Evolutionary conservation across 116 monocot genomes (phyloP).

Genomic region (Papilionanthe hybrid): DNA sequence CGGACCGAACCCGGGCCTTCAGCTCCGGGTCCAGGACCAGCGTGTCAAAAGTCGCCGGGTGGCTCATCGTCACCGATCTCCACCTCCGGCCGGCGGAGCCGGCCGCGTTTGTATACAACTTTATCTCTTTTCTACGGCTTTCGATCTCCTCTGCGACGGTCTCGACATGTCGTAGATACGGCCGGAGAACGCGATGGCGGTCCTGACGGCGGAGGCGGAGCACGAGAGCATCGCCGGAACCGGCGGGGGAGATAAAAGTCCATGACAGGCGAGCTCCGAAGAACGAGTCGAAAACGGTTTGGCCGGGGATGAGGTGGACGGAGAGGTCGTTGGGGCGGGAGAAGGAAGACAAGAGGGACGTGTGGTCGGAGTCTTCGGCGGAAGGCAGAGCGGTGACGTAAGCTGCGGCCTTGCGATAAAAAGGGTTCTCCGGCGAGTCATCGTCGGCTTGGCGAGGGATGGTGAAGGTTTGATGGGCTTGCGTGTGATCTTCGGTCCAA

Average conservation of each 20-base stretch:
- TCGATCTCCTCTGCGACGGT: constrained; percentile 69
- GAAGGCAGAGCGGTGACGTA: constrained; percentile 75
- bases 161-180: constrained; percentile 83
- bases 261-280: constrained; percentile 55
- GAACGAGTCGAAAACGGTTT: constrained; percentile 27
- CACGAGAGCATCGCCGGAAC: constrained; percentile 21
- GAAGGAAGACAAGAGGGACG: constrained; percentile 40
- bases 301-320: constrained; percentile 27
- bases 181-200: constrained; percentile 71
- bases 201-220: constrained; percentile 64
- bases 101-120: constrained; percentile 26
- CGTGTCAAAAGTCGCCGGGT: constrained; percentile 57
- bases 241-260: constrained; percentile 14
- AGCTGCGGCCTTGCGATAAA: constrained; percentile 47
- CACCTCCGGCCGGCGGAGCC: constrained; percentile 13
- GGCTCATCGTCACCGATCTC: constrained; percentile 51
- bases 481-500: constrained; percentile 34
- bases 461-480: constrained; percentile 51
- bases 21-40: constrained; percentile 54
- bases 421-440: constrained; percentile 36
- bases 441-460: constrained; percentile 39
- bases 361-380: constrained; percentile 58
- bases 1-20: constrained; percentile 39
- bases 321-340: constrained; percentile 31
- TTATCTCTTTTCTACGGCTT: constrained; percentile 29